A percentile compares a stretch with the other conserved stretches of the same genome.
These are phyloP conservation scores for Trypanosoma vivax DNA, from an alignment of 208 protist genomes.

Conservation along the genomic window DNA sequence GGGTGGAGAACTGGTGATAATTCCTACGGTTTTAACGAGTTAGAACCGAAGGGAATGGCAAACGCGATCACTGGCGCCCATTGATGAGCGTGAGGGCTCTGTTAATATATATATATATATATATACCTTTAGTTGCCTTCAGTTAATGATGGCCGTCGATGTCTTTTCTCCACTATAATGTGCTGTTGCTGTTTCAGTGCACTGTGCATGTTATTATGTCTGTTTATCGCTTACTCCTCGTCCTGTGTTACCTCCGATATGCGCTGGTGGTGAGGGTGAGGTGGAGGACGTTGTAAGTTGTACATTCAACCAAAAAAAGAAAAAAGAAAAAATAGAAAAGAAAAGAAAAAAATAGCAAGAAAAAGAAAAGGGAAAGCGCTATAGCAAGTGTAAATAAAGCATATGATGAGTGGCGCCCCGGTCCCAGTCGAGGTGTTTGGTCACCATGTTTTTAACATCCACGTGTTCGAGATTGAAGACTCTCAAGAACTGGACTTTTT, in stretches of 20 bases:
- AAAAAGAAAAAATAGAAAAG: neutral
- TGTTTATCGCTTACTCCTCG: no score
- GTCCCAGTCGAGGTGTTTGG: no score
- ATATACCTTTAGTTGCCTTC: neutral
- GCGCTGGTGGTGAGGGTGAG: no score
- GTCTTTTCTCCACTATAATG: neutral
- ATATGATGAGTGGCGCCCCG: no score
- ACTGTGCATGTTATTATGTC: neutral
- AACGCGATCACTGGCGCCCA: neutral
- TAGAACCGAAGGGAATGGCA: neutral
- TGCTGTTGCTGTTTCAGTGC: neutral
- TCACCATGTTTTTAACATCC: no score
- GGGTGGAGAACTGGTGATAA: no score
- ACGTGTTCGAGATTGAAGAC: constrained; percentile 19
- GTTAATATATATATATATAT: neutral
- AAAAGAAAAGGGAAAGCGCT: neutral
- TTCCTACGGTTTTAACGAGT: neutral
- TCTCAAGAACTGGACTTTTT: constrained; percentile 42
- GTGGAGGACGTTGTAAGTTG: no score
- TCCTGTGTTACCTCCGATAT: no score
- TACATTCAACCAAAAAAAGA: neutral
- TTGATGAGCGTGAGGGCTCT: neutral
- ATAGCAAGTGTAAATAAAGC: no score
- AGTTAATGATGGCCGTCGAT: neutral
- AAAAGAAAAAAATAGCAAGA: neutral